Percentiles rank a stretch among this genome's conserved stretches.
phyloP scores from a whole-genome alignment of 345 rosid genomes.

The Lepidium didymum region DNA sequence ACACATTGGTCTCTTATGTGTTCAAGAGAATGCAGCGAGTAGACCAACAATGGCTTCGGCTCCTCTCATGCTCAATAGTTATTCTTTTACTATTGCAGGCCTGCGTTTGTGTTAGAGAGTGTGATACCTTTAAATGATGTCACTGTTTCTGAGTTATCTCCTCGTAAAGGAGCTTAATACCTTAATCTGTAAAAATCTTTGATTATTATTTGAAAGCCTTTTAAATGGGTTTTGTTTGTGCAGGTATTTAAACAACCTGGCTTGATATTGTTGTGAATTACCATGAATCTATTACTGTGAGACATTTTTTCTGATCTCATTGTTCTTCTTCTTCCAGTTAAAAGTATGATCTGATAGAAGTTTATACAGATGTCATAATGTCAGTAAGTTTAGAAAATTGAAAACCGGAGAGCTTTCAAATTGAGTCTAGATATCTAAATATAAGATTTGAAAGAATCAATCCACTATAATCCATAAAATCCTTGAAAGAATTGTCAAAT shows the following conservation, averaged over 20 bases:
- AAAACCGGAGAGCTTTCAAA: not conserved
- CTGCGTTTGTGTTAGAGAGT: slow-evolving; percentile 31
- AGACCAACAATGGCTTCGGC: slow-evolving; percentile 45
- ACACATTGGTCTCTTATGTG: too few species aligned
- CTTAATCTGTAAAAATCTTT: not conserved
- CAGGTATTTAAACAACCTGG: not conserved
- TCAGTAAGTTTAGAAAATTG: not conserved
- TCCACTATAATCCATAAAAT: not conserved
- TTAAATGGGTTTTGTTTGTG: not conserved
- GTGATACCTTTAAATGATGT: slow-evolving; percentile 9
- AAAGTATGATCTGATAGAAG: not conserved
- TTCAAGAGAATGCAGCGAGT: slow-evolving; percentile 24
- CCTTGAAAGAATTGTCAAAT: not conserved
- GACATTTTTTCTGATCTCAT: not conserved
- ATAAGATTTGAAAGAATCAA: not conserved
- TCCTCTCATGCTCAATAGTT: slow-evolving; percentile 39
- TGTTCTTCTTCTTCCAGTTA: not conserved
- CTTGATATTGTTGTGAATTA: not conserved
- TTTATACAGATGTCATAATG: not conserved
- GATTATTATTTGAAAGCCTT: not conserved
- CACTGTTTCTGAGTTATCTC: slow-evolving; percentile 17
- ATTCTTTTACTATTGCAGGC: slow-evolving; percentile 35
- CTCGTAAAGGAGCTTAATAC: slow-evolving; percentile 11
- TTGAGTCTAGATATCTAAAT: not conserved
- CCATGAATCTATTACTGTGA: not conserved